phyloP scores from a whole-genome alignment of 805 yeast genomes.

The Candida nanaspora region DNA sequence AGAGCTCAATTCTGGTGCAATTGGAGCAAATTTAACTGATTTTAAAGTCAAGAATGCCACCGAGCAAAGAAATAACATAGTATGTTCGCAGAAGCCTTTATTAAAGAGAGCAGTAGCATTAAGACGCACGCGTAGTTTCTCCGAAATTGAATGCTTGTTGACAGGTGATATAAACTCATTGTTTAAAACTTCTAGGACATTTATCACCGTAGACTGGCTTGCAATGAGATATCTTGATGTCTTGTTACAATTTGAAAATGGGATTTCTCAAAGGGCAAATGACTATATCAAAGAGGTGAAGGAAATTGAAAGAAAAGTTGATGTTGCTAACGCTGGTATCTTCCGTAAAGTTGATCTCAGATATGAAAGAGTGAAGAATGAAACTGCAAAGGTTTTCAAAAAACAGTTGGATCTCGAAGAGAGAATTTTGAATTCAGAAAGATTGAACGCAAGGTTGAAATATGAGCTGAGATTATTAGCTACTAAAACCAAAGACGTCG shows the following conservation, averaged over 20 bases:
- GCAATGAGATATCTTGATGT: constrained; percentile 18
- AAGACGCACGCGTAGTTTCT: constrained; percentile 30
- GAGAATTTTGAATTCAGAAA: constrained; percentile 42
- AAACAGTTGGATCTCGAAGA: constrained; percentile 22
- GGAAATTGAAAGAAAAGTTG: neutral
- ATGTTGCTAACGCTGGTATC: constrained; percentile 13
- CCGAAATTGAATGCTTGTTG: constrained; percentile 13
- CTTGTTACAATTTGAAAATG: constrained; percentile 14
- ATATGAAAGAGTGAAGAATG: constrained; percentile 5
- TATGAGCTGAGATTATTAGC: constrained; percentile 58
- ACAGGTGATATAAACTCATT: constrained; percentile 8
- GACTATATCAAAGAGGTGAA: neutral
- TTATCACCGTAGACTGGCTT: constrained; percentile 15
- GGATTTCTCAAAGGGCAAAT: neutral
- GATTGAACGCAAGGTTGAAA: constrained; percentile 51
- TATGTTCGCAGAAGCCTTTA: neutral
- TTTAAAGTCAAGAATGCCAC: neutral
- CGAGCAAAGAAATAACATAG: neutral
- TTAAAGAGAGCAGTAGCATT: constrained; percentile 6
- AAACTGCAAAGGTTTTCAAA: constrained; percentile 13
- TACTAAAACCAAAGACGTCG: constrained; percentile 60
- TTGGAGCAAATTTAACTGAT: constrained; percentile 4
- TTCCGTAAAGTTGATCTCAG: constrained; percentile 10
- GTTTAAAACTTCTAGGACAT: constrained; percentile 7
- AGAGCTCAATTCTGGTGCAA: constrained; percentile 25